A percentile compares a stretch with the other conserved stretches of the same genome.
These are phyloP conservation scores for Yarrowia keelungensis DNA, from an alignment of 805 yeast genomes.

Conservation along the genomic window DNA sequence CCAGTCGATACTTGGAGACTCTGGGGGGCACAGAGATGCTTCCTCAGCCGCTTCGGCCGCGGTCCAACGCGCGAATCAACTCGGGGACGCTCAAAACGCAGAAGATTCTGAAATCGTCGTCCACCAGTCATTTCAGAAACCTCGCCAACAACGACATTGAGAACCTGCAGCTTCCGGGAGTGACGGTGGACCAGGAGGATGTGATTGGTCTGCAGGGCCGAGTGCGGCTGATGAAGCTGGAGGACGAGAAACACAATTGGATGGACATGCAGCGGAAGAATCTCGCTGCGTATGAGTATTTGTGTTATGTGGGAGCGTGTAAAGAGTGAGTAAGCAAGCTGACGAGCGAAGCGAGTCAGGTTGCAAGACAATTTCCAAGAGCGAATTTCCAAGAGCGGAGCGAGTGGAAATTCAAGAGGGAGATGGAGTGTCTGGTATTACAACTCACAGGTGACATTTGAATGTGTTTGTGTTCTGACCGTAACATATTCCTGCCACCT, in stretches of 20 bases:
- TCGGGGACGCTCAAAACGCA: slow-evolving; percentile 28
- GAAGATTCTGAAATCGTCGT: slow-evolving; percentile 33
- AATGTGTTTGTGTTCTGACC: too few relatives aligned
- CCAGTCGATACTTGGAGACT: slow-evolving; percentile 36
- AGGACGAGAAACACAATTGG: slow-evolving; percentile 47
- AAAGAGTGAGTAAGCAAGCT: slow-evolving; percentile 52
- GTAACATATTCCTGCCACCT: too few relatives aligned
- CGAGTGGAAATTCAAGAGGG: too few relatives aligned
- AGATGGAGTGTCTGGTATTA: too few relatives aligned
- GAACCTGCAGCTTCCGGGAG: slow-evolving; percentile 45
- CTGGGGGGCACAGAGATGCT: slow-evolving; percentile 31
- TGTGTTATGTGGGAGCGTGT: slow-evolving; percentile 83
- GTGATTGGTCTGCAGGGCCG: slow-evolving; percentile 49
- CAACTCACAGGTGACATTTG: too few relatives aligned
- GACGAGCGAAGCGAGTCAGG: slow-evolving; percentile 6
- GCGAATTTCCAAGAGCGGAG: too few relatives aligned
- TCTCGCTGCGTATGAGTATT: slow-evolving; percentile 71
- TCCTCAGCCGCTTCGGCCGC: slow-evolving; percentile 18
- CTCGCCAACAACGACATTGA: slow-evolving; percentile 40
- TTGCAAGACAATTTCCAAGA: too few relatives aligned
- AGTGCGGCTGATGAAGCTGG: slow-evolving; percentile 48
- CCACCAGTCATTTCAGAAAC: slow-evolving; percentile 21
- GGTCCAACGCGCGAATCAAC: slow-evolving; percentile 29
- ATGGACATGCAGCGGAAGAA: slow-evolving; percentile 55
- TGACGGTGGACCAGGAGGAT: slow-evolving; percentile 48